Conservation (phyloP, 305 asterid species). For the Petunia hybrid region DNA sequence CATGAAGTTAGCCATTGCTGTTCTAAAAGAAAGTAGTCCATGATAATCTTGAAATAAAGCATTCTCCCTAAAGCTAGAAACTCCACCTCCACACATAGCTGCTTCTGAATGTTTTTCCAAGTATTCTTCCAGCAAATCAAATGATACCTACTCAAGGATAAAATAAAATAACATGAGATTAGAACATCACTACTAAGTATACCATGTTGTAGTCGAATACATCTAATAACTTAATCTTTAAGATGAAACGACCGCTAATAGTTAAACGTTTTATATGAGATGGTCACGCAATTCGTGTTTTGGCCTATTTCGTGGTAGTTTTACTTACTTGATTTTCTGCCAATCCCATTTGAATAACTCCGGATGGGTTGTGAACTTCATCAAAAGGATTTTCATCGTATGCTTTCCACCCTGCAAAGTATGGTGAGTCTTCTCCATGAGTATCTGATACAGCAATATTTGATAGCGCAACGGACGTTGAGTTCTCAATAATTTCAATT, state of each 20-base stretch:
- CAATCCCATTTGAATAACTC: slow-evolving; percentile 92
- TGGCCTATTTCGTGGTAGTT: background rate
- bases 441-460: slow-evolving; percentile 71
- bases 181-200: background rate
- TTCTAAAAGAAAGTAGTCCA: slow-evolving; percentile 66
- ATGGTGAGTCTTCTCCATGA: slow-evolving; percentile 91
- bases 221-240: too few species aligned
- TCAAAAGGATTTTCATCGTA: slow-evolving; percentile 84
- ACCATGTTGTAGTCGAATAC: too few species aligned
- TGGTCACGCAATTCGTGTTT: background rate
- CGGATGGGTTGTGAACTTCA: slow-evolving; percentile 60
- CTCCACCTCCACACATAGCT: slow-evolving; percentile 38
- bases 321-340: slow-evolving; percentile 85
- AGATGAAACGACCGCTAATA: too few species aligned
- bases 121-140: slow-evolving; percentile 77
- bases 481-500: slow-evolving; percentile 45
- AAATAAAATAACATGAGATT: background rate
- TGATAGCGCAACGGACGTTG: slow-evolving; percentile 52
- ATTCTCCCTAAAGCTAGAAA: slow-evolving; percentile 74
- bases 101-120: slow-evolving; percentile 56
- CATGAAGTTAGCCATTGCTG: slow-evolving; percentile 97
- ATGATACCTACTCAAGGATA: slow-evolving; percentile 65
- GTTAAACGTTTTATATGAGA: too few species aligned
- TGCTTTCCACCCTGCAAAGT: slow-evolving; percentile 96
- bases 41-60: slow-evolving; percentile 92